Evolutionary conservation across 306 rosid genomes (phyloP).

Genomic region (Arachis hypogaea): DNA sequence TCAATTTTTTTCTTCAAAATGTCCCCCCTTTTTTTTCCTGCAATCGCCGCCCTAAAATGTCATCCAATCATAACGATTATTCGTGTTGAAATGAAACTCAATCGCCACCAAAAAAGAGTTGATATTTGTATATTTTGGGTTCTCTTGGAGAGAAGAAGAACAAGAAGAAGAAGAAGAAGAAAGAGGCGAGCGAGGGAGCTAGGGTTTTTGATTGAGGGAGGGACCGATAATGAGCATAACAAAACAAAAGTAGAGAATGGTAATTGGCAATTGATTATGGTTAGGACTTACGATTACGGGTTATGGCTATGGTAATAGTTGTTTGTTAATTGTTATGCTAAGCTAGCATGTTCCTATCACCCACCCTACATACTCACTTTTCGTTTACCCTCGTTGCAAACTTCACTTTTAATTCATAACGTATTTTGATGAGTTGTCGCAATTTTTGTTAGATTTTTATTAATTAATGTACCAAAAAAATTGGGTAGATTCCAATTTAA

Average conservation of each 20-base stretch:
- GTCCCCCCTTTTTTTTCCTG: background rate
- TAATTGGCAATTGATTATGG: too few relatives aligned
- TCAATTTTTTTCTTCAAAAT: background rate
- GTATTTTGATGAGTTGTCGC: too few relatives aligned
- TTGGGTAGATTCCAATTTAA: too few relatives aligned
- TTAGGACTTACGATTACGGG: too few relatives aligned
- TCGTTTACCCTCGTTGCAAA: background rate
- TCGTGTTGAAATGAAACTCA: background rate
- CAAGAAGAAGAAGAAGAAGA: background rate
- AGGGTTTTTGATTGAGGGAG: slow-evolving; percentile 13
- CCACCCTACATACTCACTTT: background rate
- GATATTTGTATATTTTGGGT: too few relatives aligned
- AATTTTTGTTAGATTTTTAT: too few relatives aligned
- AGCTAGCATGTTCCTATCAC: slow-evolving; percentile 1
- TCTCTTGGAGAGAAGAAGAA: background rate
- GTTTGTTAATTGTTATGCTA: background rate
- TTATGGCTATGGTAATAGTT: too few relatives aligned
- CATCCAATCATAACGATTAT: slow-evolving; percentile 35
- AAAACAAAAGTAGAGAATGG: background rate
- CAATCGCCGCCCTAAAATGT: background rate
- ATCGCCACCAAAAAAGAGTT: background rate
- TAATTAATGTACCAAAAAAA: too few relatives aligned
- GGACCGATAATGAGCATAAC: background rate
- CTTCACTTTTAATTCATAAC: background rate
- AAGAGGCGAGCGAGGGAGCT: background rate